Conservation (phyloP, 352 stramenopile species). For the Phytophthora sp. region DNA sequence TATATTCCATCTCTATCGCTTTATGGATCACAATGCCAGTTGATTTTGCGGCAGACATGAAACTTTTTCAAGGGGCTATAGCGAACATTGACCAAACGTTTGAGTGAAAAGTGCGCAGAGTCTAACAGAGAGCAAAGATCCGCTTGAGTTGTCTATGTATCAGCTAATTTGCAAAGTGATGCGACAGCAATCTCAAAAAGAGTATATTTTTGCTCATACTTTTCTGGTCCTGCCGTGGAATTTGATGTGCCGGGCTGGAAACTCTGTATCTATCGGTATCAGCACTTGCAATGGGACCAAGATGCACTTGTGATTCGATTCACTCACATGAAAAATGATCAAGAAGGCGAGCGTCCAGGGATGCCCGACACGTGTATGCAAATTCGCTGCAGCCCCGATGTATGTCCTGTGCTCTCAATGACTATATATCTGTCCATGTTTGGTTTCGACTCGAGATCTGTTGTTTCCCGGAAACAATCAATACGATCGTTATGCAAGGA, state of each 20-base stretch:
- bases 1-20: conserved; percentile 11
- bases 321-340: too few species aligned
- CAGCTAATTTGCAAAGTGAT: neutral
- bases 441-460: too few species aligned
- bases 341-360: conserved; percentile 22
- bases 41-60: neutral
- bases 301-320: too few species aligned
- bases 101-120: neutral
- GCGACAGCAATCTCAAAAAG: neutral
- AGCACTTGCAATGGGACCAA: conserved; percentile 17
- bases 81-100: neutral
- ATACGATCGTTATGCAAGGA: neutral
- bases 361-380: conserved; percentile 35
- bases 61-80: neutral
- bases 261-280: conserved; percentile 10
- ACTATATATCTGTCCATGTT: too few species aligned
- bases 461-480: neutral
- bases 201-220: conserved; percentile 21
- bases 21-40: neutral
- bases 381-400: conserved; percentile 28
- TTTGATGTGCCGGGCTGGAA: conserved; percentile 22
- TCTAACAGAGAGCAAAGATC: neutral
- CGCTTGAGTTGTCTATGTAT: too few species aligned
- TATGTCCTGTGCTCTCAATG: conserved; percentile 20
- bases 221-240: too few species aligned